phyloP scores from a whole-genome alignment of 2,329 filamentous ascomycete species.

The Pezicula radicicola region DNA sequence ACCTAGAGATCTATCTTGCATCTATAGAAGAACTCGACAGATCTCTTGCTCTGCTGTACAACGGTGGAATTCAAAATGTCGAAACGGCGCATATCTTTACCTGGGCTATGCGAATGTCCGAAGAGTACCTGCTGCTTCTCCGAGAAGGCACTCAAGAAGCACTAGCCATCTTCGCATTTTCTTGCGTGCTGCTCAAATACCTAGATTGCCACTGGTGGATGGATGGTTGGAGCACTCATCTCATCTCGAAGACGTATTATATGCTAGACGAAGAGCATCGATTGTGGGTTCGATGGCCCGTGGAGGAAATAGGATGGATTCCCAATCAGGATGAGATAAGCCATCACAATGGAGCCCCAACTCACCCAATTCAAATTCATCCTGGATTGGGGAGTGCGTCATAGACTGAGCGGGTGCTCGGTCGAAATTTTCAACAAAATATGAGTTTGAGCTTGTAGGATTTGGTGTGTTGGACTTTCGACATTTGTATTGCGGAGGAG shows the following conservation, averaged over 20 bases:
- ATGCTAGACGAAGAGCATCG: slow-evolving; percentile 28
- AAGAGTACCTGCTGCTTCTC: slow-evolving; percentile 31
- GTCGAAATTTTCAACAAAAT: no score
- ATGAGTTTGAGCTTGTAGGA: no score
- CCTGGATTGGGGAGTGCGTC: no score
- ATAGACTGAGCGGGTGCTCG: no score
- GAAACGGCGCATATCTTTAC: slow-evolving; percentile 34
- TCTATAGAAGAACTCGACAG: slow-evolving; percentile 29
- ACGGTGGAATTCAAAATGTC: slow-evolving; percentile 12
- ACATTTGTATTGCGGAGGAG: no score
- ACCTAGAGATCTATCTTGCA: slow-evolving; percentile 21
- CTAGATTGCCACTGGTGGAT: slow-evolving; percentile 29
- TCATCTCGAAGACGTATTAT: slow-evolving; percentile 24
- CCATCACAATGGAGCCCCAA: no score
- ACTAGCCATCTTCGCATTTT: slow-evolving; percentile 29
- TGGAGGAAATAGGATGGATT: slow-evolving; percentile 14
- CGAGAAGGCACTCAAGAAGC: slow-evolving; percentile 28
- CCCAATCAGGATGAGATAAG: background rate
- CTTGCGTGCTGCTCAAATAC: slow-evolving; percentile 24
- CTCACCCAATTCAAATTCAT: no score
- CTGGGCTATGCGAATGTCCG: slow-evolving; percentile 31
- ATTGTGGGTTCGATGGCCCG: slow-evolving; percentile 25
- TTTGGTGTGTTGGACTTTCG: no score
- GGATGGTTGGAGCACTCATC: slow-evolving; percentile 27
- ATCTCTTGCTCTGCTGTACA: slow-evolving; percentile 20